Base-by-base conservation (phyloP, 257 asterid genomes). In the Primulina tabacum region DNA sequence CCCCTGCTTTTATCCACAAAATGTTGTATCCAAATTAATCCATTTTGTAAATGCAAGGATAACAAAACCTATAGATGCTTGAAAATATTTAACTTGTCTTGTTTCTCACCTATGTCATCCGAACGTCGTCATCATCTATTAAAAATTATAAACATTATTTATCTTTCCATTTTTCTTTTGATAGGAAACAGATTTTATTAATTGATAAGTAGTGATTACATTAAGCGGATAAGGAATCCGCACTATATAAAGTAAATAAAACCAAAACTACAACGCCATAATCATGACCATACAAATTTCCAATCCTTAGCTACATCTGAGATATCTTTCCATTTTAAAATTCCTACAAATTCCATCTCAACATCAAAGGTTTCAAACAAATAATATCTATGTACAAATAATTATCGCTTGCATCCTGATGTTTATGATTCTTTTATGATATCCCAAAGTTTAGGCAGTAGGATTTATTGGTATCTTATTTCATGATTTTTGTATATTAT, bases 311-410 rank as follows among this genome's bases (percentile, higher is more conserved):
- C 24, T 21, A 21, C n/a, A n/a, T n/a, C n/a, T n/a, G n/a, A n/a
- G n/a, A n/a, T n/a, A n/a, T n/a, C n/a, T n/a, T n/a, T n/a, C 34
- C 69, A 64, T 37, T 64, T 35, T n/a, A 10, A 37, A 64, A 28
- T 12, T 12, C 32, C 57, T 58, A 29, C 11, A 29, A 28, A 60
- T 30, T 26, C 38, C 50, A 6, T 32, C 50, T 62, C n/a, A 28
- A 62, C 21, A 30, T 33, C 52, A 34, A 62, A 33, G 2, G 10
- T 17, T 16, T 38, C 67, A 43, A 10, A 47, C n/a, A 14, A 14
- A 28, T 65, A 20, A 47, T 65, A 18, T 47, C 18, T 35, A 47
- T 4, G 32, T 52, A 30, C 30, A 28, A 12, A 50, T 14, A 38
- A 16, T 50, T 5, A 50, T 50, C 20, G 5, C 8, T 5, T 50